These are phyloP conservation scores for Helicocarpus griseus DNA, from an alignment of 2,329 filamentous ascomycete genomes.

Conservation along the genomic window DNA sequence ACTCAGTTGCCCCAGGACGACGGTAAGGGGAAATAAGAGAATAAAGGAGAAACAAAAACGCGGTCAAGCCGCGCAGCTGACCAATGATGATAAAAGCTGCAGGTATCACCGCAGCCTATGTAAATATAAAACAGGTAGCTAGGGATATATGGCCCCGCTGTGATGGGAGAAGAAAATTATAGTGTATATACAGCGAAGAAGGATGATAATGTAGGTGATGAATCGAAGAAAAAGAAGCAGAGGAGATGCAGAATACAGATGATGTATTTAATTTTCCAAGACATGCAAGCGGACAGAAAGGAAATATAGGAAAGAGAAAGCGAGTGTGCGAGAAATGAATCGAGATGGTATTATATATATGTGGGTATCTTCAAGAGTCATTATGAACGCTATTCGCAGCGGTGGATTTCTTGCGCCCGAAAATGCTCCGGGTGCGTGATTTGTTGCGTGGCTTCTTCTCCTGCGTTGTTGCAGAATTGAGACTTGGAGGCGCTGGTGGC, in stretches of 20 bases:
- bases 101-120: background rate
- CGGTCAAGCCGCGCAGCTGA: background rate
- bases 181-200: background rate
- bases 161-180: background rate
- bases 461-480: constrained; percentile 5
- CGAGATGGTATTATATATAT: background rate
- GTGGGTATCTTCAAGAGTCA: constrained; percentile 4
- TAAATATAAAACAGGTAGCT: background rate
- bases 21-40: too few species aligned
- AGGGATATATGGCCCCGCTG: too few species aligned
- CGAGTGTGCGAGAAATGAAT: constrained; percentile 6
- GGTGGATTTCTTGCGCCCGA: constrained; percentile 49
- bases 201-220: background rate
- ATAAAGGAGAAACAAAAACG: background rate
- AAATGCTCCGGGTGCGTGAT: constrained; percentile 64
- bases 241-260: background rate
- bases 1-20: too few species aligned
- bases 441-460: constrained; percentile 62
- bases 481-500: constrained; percentile 3
- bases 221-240: background rate
- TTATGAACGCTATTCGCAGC: constrained; percentile 15
- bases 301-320: constrained; percentile 10
- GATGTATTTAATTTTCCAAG: too few species aligned
- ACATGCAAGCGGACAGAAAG: constrained; percentile 5
- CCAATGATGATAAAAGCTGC: background rate